These are phyloP conservation scores for Tetramitus jugosus DNA, from an alignment of 208 protist genomes.

Conservation along the genomic window DNA sequence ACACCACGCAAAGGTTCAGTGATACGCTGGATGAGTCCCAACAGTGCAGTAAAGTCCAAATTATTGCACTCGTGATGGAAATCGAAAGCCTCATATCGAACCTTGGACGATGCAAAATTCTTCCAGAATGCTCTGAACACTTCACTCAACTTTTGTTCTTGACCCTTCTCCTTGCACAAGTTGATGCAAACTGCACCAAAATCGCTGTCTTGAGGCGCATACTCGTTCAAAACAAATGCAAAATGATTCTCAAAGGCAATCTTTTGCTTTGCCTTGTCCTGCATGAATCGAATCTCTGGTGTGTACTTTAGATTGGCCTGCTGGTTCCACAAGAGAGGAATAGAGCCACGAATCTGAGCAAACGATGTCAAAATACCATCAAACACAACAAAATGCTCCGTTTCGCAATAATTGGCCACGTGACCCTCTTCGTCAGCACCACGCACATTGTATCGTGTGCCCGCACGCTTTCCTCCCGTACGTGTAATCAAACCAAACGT, in stretches of 20 bases:
- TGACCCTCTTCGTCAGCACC: slow-evolving; percentile 17
- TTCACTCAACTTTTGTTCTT: slow-evolving; percentile 4
- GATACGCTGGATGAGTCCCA: not conserved
- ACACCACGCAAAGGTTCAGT: not conserved
- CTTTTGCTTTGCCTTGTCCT: slow-evolving; percentile 14
- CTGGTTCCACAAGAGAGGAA: slow-evolving; percentile 25
- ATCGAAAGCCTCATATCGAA: slow-evolving; percentile 18
- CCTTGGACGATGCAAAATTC: not conserved
- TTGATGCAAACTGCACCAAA: not conserved
- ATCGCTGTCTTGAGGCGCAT: not conserved
- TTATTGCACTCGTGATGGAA: slow-evolving; percentile 21
- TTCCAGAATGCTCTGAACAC: not conserved
- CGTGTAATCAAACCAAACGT: slow-evolving; percentile 26
- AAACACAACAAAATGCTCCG: slow-evolving; percentile 16
- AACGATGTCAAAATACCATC: not conserved
- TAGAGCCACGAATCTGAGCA: slow-evolving; percentile 12
- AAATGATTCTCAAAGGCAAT: slow-evolving; percentile 22
- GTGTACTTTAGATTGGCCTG: slow-evolving; percentile 17
- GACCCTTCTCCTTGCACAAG: slow-evolving; percentile 13
- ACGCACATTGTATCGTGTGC: slow-evolving; percentile 20
- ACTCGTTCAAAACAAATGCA: not conserved
- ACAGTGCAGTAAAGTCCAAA: not conserved
- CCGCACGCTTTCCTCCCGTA: not conserved
- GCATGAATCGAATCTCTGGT: slow-evolving; percentile 1
- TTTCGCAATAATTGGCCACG: slow-evolving; percentile 27